Base-by-base conservation (phyloP, 2,329 filamentous ascomycete species). In the Xylogone sp. region DNA sequence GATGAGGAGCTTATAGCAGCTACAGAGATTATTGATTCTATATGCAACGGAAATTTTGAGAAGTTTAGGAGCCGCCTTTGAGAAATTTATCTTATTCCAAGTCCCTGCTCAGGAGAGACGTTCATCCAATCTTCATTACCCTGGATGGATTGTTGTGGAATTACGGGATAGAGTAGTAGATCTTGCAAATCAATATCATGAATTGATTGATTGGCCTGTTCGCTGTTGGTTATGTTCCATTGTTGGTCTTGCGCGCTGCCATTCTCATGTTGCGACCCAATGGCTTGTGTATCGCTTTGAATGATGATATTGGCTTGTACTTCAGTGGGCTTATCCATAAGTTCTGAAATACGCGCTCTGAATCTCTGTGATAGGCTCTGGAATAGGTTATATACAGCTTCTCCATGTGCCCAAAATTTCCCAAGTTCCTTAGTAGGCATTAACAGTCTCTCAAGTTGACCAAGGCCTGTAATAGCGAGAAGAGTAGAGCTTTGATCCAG, bases 1-100 rank as follows among this genome's bases (percentile, higher is more conserved):
- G 51, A 53, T 21, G 51, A 53, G 19, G 43, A 53, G n/a, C 31
- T 65, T 9, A 48, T 69, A n/a, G 63, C 64, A 48, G 64, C 68
- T 59, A 58, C 60, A 21, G 63, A 63, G 27, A 55, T 65, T 8
- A 62, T 67, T 43, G 59, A 52, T 29, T 6, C 13, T 16, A 39
- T 39, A 7, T 39, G 34, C n/a, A 39, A 39, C n/a, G 34, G 12
- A 16, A 18, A 39, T 9, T 39, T n/a, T n/a, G n/a, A 39, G 34
- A 39, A 9, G 6, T 39, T 16, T 39, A 5, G 10, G 24, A 27
- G 24, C 24, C 24, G 10, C 10, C 24, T 27, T 27, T n/a, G n/a
- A 27, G 10, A 10, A 27, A 27, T 5, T 27, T 10, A 27, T 27
- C 10, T 10, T 27, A 39, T 39, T 39, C 34, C 34, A 39, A 39